Evolutionary conservation across 2,329 filamentous ascomycete species (phyloP), one percentile per base, ranked within the genome.

Genomic region (Alternaria sp.): DNA sequence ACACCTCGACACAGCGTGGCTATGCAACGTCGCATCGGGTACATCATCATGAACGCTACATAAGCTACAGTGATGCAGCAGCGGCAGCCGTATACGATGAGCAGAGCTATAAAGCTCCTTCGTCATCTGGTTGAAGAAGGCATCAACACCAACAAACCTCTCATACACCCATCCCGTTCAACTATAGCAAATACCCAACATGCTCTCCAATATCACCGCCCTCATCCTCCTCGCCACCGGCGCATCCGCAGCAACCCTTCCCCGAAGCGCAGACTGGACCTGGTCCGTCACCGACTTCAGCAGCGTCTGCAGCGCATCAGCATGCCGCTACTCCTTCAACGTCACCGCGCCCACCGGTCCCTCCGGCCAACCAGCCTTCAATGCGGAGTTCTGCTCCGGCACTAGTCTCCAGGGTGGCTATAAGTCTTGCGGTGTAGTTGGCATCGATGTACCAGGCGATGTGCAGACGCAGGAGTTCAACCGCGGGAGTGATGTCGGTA

Each of bases 311-410:
- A 69, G 58, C 26, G 68, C 70, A 28, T 66, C 71, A 18, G 68
- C 66, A 3, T 74, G 72, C 55, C 60, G 64, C 50, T 73, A 73
- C 58, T 61, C 49, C 44, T 69, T 72, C 44, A 67, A 64, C 44
- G 61, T 73, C 5, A 61, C 68, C 15, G 65, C 61, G 1, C 53
- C 65, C 2, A 14, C 30, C 3, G 71, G 72, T 6, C 68, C 65
- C 5, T 45, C 44, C 12, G 58, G 50, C 10, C 60, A 71, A 33
- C 66, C 71, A 9, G 25, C 66, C 11, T 73, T 73, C 33, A 43
- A 64, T 18, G 69, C 69, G 0, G 60, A 41, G 1, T 62, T 61
- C n/a, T 71, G 71, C 49, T 54, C 23, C 5, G 63, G 66, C 15
- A 69, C 51, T 14, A 71, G 57, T 49, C 58, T 65, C 4, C 67